Evolutionary conservation across 306 rosid species (phyloP), one percentile per base, ranked within the genome.

Genomic region (Pterocarpus santalinus): DNA sequence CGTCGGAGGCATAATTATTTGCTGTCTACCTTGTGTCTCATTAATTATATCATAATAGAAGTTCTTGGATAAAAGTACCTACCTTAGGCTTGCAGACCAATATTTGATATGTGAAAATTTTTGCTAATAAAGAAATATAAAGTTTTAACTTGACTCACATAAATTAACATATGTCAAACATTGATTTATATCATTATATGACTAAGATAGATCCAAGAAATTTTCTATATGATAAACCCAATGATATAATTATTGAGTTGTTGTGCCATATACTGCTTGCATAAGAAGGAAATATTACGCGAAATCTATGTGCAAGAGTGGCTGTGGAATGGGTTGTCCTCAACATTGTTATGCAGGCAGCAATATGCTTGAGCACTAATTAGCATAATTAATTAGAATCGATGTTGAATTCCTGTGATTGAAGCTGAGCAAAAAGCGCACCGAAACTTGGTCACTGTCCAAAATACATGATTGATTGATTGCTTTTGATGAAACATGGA

Each of bases 391-490:
- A 22, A 22, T 22, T 22, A 22, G 51, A 71, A 65, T 17, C 30
- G 2, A 10, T 2, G 49, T 63, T 5, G 38, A 36, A 35, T 55
- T 51, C 10, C 32, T 22, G n/a, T 64, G 69, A 44, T 22, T 28
- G 65, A 58, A 36, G 75, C 57, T 38, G 11, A 22, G 44, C 41
- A 60, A 4, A 76, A 60, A 36, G 61, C 2, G 5, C 2, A 16
- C n/a, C 13, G 3, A 11, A 14, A 33, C 47, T 9, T 22, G 28
- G 28, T 22, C 28, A 22, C 28, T 22, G 28, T 22, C 28, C 28
- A 22, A 22, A 0, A 22, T 22, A 22, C 28, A 22, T 22, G 28
- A 22, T 22, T 78, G 89, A 85, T 32, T 78, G 11, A 34, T 67
- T 72, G 34, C 16, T 38, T 76, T 66, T 36, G 1, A 51, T 2